Conservation (phyloP, 2,329 filamentous ascomycete genomes). For the Samsoniella hepiali region DNA sequence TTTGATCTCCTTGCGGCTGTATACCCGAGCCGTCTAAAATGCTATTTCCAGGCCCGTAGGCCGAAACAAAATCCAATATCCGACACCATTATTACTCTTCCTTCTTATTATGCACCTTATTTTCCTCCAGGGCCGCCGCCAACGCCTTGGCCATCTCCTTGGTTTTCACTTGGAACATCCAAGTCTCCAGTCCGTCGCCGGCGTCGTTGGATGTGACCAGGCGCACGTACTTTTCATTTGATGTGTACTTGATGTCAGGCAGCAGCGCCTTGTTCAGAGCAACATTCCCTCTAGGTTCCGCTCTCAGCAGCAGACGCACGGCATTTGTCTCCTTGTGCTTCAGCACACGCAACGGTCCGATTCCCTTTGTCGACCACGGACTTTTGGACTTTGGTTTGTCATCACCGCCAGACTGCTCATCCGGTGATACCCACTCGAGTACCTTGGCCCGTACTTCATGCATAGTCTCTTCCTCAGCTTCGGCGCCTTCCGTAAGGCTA, state of each 20-base stretch:
- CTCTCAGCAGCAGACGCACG: slow-evolving; percentile 67
- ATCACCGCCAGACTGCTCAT: slow-evolving; percentile 44
- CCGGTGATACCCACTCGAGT: slow-evolving; percentile 54
- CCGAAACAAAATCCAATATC: slow-evolving; percentile 15
- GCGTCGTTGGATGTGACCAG: slow-evolving; percentile 55
- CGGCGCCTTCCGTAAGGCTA: slow-evolving; percentile 64
- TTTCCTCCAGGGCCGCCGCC: slow-evolving; percentile 47
- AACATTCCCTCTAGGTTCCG: slow-evolving; percentile 71
- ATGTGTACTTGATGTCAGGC: slow-evolving; percentile 59
- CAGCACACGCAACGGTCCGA: slow-evolving; percentile 69
- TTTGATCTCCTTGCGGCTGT: slow-evolving; percentile 16
- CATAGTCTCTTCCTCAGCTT: slow-evolving; percentile 68
- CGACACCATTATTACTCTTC: slow-evolving; percentile 30
- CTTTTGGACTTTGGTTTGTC: slow-evolving; percentile 48
- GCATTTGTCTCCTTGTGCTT: slow-evolving; percentile 67
- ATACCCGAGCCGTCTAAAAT: slow-evolving; percentile 17
- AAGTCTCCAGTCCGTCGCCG: slow-evolving; percentile 62
- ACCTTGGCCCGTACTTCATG: slow-evolving; percentile 71
- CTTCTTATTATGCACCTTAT: slow-evolving; percentile 57
- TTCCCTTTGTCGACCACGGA: slow-evolving; percentile 66
- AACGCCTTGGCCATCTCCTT: slow-evolving; percentile 54
- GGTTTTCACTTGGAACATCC: slow-evolving; percentile 70
- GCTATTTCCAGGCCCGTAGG: slow-evolving; percentile 15
- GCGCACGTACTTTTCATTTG: slow-evolving; percentile 59
- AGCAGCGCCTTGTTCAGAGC: slow-evolving; percentile 68